Evolutionary conservation across 2,329 filamentous ascomycete species (phyloP).

Genomic region (Teratosphaeria epicoccoides): DNA sequence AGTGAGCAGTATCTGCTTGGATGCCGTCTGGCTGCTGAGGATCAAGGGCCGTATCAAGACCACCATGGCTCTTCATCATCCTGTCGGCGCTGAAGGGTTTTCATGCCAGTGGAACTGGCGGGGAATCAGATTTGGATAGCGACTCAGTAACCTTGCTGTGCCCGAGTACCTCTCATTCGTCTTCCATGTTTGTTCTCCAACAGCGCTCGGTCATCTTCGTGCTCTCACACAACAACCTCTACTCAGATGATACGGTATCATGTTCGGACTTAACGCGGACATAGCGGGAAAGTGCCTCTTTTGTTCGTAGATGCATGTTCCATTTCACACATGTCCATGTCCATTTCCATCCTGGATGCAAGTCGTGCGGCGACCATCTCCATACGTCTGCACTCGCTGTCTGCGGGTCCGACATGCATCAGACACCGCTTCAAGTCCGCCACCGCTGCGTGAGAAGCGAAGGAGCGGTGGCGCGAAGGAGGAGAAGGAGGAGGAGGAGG

Average conservation of each 20-base stretch:
- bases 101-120: neutral
- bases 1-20: neutral
- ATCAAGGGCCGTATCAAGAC: neutral
- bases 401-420: constrained; percentile 24
- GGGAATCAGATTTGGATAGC: neutral
- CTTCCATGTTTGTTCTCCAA: no score
- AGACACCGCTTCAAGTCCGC: constrained; percentile 8
- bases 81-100: neutral
- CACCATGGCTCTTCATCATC: neutral
- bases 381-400: constrained; percentile 30
- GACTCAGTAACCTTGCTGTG: neutral
- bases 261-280: no score
- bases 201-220: no score
- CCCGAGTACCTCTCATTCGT: no score
- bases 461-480: constrained; percentile 19
- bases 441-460: constrained; percentile 3
- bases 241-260: no score
- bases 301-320: no score
- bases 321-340: no score
- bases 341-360: constrained; percentile 7
- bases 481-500: constrained; percentile 26
- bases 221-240: no score
- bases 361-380: constrained; percentile 5
- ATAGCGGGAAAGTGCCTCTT: neutral
- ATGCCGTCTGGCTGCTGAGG: constrained; percentile 3